Evolutionary conservation across 1,284 basidiomycete genomes (phyloP).

Genomic region (Schizophyllum amplum): DNA sequence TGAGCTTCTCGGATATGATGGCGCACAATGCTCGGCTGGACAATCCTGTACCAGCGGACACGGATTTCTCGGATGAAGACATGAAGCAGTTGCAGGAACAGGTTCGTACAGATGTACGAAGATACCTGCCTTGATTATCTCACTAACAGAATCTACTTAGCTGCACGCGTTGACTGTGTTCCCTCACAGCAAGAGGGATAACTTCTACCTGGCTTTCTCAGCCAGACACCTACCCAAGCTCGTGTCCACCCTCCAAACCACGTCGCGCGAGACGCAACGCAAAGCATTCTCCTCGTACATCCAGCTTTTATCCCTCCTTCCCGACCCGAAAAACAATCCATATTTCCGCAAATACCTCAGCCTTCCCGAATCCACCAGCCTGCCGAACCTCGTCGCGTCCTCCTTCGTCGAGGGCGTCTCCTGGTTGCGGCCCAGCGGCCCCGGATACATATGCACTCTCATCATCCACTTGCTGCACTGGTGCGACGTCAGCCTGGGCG

Average conservation of each 20-base stretch:
- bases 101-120: too few species aligned
- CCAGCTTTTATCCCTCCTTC: constrained; percentile 18
- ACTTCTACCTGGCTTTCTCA: constrained; percentile 14
- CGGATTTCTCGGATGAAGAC: too few species aligned
- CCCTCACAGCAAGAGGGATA: constrained; percentile 3
- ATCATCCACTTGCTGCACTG: constrained; percentile 17
- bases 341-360: constrained; percentile 17
- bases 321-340: constrained; percentile 17
- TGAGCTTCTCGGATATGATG: too few species aligned
- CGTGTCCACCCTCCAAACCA: constrained; percentile 8
- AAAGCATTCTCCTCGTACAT: constrained; percentile 13
- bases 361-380: constrained; percentile 8
- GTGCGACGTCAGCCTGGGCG: constrained; percentile 17
- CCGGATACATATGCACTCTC: constrained; percentile 13
- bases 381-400: constrained; percentile 15
- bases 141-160: background rate
- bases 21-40: too few species aligned
- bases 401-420: constrained; percentile 15
- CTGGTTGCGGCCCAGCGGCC: constrained; percentile 12
- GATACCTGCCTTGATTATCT: too few species aligned
- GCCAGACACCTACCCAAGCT: constrained; percentile 15
- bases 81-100: too few species aligned
- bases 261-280: constrained; percentile 12
- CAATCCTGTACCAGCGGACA: too few species aligned
- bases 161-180: constrained; percentile 4